phyloP scores from a whole-genome alignment of 2,329 filamentous ascomycete species.

The Mollisia scopiformis region DNA sequence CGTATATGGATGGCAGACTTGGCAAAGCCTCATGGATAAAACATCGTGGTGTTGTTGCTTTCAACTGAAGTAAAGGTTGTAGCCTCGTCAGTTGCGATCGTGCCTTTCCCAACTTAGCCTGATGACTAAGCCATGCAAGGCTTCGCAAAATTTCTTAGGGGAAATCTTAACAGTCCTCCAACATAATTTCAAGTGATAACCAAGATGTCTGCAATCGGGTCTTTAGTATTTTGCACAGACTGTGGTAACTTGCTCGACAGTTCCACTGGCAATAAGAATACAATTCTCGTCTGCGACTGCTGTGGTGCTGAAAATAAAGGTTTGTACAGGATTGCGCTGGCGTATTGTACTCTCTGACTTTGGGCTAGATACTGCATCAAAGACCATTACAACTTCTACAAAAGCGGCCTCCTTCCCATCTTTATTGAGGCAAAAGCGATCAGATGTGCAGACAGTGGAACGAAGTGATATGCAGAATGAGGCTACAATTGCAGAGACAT shows the following conservation, averaged over 20 bases:
- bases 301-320: constrained; percentile 86
- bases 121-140: background rate
- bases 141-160: background rate
- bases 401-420: constrained; percentile 92
- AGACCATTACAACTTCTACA: constrained; percentile 79
- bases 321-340: constrained; percentile 41
- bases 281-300: constrained; percentile 79
- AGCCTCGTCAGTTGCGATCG: constrained; percentile 17
- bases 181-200: background rate
- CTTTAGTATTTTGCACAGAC: constrained; percentile 88
- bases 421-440: constrained; percentile 80
- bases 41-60: background rate
- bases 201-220: constrained; percentile 85
- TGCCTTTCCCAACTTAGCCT: constrained; percentile 1
- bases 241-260: constrained; percentile 89
- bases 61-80: background rate
- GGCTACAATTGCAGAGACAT: constrained; percentile 69
- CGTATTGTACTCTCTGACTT: constrained; percentile 1
- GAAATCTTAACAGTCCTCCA: background rate
- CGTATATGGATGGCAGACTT: background rate
- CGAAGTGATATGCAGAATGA: constrained; percentile 77
- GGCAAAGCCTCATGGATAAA: background rate
- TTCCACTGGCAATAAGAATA: constrained; percentile 75
- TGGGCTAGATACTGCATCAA: constrained; percentile 67
- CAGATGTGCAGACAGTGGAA: constrained; percentile 81